Conservation (phyloP, 495 filamentous ascomycete genomes). For the Daldinia grandis region DNA sequence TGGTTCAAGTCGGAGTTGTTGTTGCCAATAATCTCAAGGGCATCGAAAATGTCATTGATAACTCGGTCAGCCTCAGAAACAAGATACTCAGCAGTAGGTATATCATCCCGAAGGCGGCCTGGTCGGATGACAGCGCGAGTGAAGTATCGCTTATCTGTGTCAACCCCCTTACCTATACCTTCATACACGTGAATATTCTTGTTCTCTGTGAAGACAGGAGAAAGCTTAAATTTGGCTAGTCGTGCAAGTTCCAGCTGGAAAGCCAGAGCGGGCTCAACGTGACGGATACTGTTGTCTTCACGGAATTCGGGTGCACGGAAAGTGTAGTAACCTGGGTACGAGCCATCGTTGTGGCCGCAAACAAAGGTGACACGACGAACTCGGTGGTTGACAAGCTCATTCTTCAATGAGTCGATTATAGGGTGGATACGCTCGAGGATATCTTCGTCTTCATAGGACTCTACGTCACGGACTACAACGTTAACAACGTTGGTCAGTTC, state of each 20-base stretch:
- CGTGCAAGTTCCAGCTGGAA: slow-evolving; percentile 97
- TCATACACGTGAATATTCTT: slow-evolving; percentile 99
- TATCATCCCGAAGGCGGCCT: slow-evolving; percentile 93
- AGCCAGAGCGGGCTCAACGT: slow-evolving; percentile 93
- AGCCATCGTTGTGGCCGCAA: slow-evolving; percentile 92
- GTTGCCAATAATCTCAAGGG: slow-evolving; percentile 96
- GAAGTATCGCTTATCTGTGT: slow-evolving; percentile 98
- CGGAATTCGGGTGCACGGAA: slow-evolving; percentile 91
- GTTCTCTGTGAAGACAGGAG: slow-evolving; percentile 98
- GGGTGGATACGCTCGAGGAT: slow-evolving; percentile 76
- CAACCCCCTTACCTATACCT: slow-evolving; percentile 89
- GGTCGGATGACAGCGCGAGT: slow-evolving; percentile 92
- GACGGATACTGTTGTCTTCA: slow-evolving; percentile 95
- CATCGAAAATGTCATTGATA: slow-evolving; percentile 97
- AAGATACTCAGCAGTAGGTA: slow-evolving; percentile 95
- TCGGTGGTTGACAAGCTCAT: slow-evolving; percentile 79
- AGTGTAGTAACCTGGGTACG: slow-evolving; percentile 96
- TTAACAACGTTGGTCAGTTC: slow-evolving; percentile 92
- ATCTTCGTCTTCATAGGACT: slow-evolving; percentile 84
- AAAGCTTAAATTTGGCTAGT: slow-evolving; percentile 96
- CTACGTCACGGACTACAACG: slow-evolving; percentile 88
- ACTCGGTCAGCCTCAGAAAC: slow-evolving; percentile 96
- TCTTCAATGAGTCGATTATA: slow-evolving; percentile 81
- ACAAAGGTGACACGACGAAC: slow-evolving; percentile 95
- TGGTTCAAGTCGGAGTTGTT: slow-evolving; percentile 99